Percentiles rank a stretch among this genome's conserved stretches.
These are phyloP conservation scores for Phialocephala subalpina DNA, from an alignment of 2,329 filamentous ascomycete species.

Conservation along the genomic window DNA sequence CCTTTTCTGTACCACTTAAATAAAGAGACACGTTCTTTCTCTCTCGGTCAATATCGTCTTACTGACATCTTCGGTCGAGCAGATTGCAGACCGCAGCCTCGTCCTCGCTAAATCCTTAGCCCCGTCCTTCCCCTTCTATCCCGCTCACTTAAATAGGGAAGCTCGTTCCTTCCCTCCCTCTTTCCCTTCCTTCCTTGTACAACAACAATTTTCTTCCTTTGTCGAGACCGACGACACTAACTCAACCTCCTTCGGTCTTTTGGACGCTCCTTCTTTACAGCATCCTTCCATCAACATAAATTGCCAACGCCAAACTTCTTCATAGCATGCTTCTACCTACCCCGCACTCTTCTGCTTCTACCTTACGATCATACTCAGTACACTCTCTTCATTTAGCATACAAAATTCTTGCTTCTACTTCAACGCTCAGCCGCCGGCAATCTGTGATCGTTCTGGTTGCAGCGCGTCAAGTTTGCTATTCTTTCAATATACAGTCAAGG, in stretches of 20 bases:
- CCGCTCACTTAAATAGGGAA: not conserved
- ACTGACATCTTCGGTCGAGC: not conserved
- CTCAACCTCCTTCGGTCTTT: not conserved
- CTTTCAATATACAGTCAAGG: too few species aligned
- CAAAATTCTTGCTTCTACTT: not conserved
- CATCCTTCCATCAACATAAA: not conserved
- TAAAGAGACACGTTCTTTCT: too few species aligned
- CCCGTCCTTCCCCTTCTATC: not conserved
- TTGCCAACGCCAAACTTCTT: not conserved
- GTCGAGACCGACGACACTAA: too few species aligned
- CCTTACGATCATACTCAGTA: not conserved
- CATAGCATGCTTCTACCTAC: not conserved
- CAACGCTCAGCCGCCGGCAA: not conserved
- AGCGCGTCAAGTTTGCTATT: not conserved
- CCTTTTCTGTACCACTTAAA: too few species aligned
- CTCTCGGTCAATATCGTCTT: too few species aligned
- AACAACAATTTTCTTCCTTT: not conserved
- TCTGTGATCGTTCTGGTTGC: not conserved
- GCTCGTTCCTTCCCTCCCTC: not conserved
- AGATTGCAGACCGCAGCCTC: not conserved
- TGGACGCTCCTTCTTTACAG: not conserved
- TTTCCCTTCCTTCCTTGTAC: not conserved
- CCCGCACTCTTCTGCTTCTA: not conserved
- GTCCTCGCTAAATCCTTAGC: not conserved
- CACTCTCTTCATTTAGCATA: slow-evolving; percentile 8